Evolutionary conservation across 371 early-diverging fungal genomes (phyloP).

Genomic region (Chytridium lagenaria): DNA sequence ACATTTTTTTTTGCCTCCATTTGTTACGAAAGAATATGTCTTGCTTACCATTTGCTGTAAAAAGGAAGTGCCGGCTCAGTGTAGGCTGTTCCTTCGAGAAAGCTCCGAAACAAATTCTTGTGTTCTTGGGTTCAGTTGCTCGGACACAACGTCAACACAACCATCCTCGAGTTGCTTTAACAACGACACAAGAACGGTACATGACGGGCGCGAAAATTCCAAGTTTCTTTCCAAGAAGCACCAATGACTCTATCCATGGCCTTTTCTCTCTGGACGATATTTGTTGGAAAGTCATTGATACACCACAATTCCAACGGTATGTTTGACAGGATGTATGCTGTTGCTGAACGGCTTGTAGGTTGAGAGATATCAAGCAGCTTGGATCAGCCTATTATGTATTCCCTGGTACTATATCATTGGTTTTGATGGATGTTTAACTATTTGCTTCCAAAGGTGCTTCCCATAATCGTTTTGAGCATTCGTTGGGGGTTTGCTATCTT

Average conservation of each 20-base stretch:
- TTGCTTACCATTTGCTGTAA: no score
- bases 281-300: constrained; percentile 83
- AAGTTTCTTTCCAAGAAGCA: neutral
- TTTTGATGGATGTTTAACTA: neutral
- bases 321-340: constrained; percentile 51
- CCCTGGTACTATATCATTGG: constrained; percentile 64
- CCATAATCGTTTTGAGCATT: constrained; percentile 75
- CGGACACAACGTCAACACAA: no score
- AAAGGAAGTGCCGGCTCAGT: no score
- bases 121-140: no score
- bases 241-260: constrained; percentile 75
- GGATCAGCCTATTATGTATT: constrained; percentile 88
- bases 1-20: neutral
- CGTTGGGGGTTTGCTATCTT: constrained; percentile 79
- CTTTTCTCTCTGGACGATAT: constrained; percentile 76
- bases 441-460: constrained; percentile 59
- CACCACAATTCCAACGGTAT: constrained; percentile 88
- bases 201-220: neutral
- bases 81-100: no score
- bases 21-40: neutral
- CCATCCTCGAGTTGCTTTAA: no score
- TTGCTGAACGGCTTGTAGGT: constrained; percentile 25
- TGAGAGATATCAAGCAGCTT: constrained; percentile 85
- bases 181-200: no score
- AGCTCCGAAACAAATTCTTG: no score